Evolutionary conservation across 176 grass and related monocot genomes (phyloP), one percentile per base, ranked within the genome.

Genomic region (Oryza longistaminata): DNA sequence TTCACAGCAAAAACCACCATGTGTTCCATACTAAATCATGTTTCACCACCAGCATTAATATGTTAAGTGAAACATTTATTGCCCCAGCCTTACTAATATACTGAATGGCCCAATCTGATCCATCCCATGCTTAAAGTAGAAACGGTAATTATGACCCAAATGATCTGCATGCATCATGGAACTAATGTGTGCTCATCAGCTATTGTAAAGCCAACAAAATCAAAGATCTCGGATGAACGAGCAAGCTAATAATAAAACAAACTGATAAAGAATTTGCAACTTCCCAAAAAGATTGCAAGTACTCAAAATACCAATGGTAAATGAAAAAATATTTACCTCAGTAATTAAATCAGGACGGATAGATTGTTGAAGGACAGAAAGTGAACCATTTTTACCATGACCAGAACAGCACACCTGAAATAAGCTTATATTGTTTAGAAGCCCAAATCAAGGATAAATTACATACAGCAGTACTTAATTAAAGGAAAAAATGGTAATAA

Each of bases 381-480:
- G 89, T 66, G 96, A 68, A 78, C 96, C 96, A 81, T 98, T 98
- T 81, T 98, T 98, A 83, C 96, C 96, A 85, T 98, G 93, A 81
- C 96, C 96, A 48, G 96, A 98, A 85, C 96, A 98, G 85, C 96
- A 98, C 4, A 98, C 93, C 96, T 98, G 70, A 76, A 86, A 94
- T 29, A 87, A 87, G 40, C 11, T 35, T 74, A 82, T 43, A 80
- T 22, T 83, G 44, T 87, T 9, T 61, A 61, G 21, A 82, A 89
- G 19, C 70, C 76, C 19, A 85, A 85, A 87, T 85, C 81, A 31
- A 53, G 62, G 58, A 79, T 50, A 82, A 68, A 49, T 31, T 7
- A 27, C 33, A 55, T 69, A 64, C 39, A 44, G 13, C 58, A 62
- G 35, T 43, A 5, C 46, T 43, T 61, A 61, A 65, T 34, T 74